Evolutionary conservation across 83 land plant species (phyloP), one percentile per base, ranked within the genome.

Genomic region (Picea engelmannii): DNA sequence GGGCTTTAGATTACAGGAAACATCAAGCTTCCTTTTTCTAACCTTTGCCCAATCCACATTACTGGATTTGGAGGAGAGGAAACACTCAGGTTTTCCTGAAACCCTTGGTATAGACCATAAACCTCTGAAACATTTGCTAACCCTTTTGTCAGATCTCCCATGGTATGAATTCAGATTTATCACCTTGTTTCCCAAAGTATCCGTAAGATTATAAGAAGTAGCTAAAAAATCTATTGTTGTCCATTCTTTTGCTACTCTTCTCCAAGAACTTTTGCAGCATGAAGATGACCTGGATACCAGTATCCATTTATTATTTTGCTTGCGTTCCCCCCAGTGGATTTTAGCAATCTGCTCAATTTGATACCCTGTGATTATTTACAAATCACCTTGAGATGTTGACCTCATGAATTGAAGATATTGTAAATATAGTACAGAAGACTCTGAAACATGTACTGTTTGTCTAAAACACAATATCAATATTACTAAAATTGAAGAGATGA

Each of bases 21-120:
- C 78, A 23, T 82, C 79, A 84, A 78, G 66, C 25, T 74, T 84
- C 27, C 75, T 84, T 63, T 78, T 85, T 74, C 82, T 80, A 31
- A 73, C 59, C 18, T 71, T 84, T 52, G 80, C 12, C 81, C 79
- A 62, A 63, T 76, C 70, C 49, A 73, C 66, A 44, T 24, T 62
- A 59, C 42, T 59, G 1, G 78, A 58, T 12, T 78, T 40, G 64
- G 81, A 70, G 42, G 83, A 78, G 69, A 81, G 65, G 81, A 44
- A 35, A 82, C 80, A 86, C 59, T 64, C 66, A 81, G 74, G 79
- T 67, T 69, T 82, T 84, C 66, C 65, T 27, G 67, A 40, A 71
- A 11, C 42, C 77, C 79, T 70, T 73, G 63, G 15, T 24, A 12
- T 76, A 58, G 78, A 75, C 16, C 42, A 52, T 52, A 75, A 49